Percentiles rank a stretch among this genome's conserved stretches.
phyloP scores from a whole-genome alignment of 2,329 filamentous ascomycete genomes.

The Rhynchosporium agropyri region DNA sequence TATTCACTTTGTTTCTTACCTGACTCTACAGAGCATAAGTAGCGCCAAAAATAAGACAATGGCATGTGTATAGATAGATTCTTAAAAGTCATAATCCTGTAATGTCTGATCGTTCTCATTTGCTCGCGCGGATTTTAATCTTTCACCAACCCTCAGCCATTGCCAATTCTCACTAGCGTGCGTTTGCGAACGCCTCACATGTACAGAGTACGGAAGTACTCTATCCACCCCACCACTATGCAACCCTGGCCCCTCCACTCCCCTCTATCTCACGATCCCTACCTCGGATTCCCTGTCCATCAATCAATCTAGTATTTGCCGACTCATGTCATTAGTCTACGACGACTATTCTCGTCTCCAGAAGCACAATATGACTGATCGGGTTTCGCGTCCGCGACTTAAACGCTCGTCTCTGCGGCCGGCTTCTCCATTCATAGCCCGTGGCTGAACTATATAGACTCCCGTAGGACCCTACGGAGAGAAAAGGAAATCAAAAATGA shows the following conservation, averaged over 20 bases:
- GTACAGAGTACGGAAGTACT: not conserved
- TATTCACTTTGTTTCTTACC: too few species aligned
- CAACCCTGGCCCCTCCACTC: conserved; percentile 24
- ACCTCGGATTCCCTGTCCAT: conserved; percentile 15
- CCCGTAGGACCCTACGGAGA: conserved; percentile 31
- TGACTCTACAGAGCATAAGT: too few species aligned
- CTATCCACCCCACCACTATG: conserved; percentile 14
- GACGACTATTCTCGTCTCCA: conserved; percentile 7
- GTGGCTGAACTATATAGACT: conserved; percentile 38
- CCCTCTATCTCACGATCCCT: conserved; percentile 37
- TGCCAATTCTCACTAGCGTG: conserved; percentile 7
- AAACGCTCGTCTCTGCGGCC: conserved; percentile 30
- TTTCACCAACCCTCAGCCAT: conserved; percentile 9
- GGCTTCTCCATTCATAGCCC: conserved; percentile 26
- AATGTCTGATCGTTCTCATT: not conserved
- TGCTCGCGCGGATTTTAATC: conserved; percentile 8
- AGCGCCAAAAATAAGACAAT: too few species aligned
- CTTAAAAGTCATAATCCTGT: not conserved
- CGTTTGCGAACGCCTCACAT: conserved; percentile 1
- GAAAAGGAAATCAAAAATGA: conserved; percentile 30
- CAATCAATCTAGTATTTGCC: conserved; percentile 21
- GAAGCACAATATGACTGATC: conserved; percentile 37
- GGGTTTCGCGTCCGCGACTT: conserved; percentile 35
- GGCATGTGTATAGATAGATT: too few species aligned
- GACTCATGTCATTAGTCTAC: conserved; percentile 34